These are phyloP conservation scores for Erysimum cheiranthoides DNA, from an alignment of 345 rosid genomes.

Conservation along the genomic window DNA sequence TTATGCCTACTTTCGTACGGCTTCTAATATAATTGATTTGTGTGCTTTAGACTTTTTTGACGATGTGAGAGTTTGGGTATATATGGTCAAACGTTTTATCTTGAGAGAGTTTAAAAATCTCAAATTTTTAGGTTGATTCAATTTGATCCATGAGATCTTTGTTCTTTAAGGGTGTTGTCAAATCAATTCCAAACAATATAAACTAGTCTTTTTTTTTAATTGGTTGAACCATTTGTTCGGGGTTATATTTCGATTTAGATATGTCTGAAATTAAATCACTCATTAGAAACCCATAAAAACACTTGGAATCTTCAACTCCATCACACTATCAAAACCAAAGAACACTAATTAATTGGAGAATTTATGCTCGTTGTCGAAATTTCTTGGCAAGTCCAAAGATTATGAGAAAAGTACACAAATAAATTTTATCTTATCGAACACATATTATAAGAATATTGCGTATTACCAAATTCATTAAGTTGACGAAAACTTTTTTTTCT, in stretches of 20 bases:
- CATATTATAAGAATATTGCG: too few relatives aligned
- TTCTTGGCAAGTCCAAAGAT: background rate
- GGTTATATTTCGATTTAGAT: background rate
- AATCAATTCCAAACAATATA: conserved; percentile 61
- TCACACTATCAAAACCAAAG: background rate
- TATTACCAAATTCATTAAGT: too few relatives aligned
- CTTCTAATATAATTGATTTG: conserved; percentile 48
- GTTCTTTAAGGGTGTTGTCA: conserved; percentile 19
- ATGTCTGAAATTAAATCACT: background rate
- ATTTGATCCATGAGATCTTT: background rate
- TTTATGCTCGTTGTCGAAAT: background rate
- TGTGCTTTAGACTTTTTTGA: conserved; percentile 46
- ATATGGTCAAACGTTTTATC: conserved; percentile 41
- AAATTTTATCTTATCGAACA: too few relatives aligned
- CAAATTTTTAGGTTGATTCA: background rate
- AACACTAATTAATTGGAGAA: background rate
- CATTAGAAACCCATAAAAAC: background rate
- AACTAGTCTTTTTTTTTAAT: conserved; percentile 35
- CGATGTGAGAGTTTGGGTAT: background rate
- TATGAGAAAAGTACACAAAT: background rate
- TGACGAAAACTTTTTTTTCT: too few relatives aligned
- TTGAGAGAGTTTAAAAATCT: background rate
- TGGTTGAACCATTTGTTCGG: background rate
- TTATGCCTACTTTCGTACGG: conserved; percentile 56
- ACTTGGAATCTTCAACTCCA: background rate